Percentiles rank a stretch among this genome's conserved stretches.
Evolutionary conservation across 1,139 yeast species (phyloP).

Genomic region (Wickerhamiella infanticola): DNA sequence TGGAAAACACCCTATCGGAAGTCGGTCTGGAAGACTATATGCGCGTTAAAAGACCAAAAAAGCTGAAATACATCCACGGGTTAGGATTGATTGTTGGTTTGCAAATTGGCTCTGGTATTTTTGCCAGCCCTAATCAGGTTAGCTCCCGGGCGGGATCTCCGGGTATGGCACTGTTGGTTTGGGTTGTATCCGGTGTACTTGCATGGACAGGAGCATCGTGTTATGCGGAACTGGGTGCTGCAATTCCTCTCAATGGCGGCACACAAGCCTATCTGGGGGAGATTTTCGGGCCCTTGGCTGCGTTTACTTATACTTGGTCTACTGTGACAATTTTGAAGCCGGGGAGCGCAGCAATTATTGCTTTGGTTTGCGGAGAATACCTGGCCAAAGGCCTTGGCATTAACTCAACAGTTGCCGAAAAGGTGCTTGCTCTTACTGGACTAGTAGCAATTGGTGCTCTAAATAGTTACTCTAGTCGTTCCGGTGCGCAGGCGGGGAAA

Average conservation of each 20-base stretch:
- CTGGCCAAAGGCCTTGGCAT: constrained; percentile 16
- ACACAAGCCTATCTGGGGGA: constrained; percentile 28
- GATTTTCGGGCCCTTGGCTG: constrained; percentile 27
- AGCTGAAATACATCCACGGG: constrained; percentile 24
- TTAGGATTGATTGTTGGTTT: constrained; percentile 28
- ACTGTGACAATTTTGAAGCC: constrained; percentile 28
- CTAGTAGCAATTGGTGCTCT: constrained; percentile 19
- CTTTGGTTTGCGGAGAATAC: constrained; percentile 29
- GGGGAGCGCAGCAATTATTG: constrained; percentile 29
- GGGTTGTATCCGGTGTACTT: constrained; percentile 27
- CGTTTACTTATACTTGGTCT: constrained; percentile 29
- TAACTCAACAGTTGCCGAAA: constrained; percentile 17
- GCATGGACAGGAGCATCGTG: constrained; percentile 33
- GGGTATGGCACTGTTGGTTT: constrained; percentile 26
- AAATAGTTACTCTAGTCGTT: constrained; percentile 21
- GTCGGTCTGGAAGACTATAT: no score
- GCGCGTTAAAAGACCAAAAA: neutral
- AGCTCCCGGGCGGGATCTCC: constrained; percentile 27
- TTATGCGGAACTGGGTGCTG: constrained; percentile 29
- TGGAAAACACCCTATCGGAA: neutral
- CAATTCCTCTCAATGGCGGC: constrained; percentile 29
- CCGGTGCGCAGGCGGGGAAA: constrained; percentile 25
- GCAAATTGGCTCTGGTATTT: constrained; percentile 31
- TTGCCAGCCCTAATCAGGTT: constrained; percentile 29
- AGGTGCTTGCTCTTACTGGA: constrained; percentile 23